These are phyloP conservation scores for Boletus tylopilopsis DNA, from an alignment of 768 basidiomycete species.

Conservation along the genomic window DNA sequence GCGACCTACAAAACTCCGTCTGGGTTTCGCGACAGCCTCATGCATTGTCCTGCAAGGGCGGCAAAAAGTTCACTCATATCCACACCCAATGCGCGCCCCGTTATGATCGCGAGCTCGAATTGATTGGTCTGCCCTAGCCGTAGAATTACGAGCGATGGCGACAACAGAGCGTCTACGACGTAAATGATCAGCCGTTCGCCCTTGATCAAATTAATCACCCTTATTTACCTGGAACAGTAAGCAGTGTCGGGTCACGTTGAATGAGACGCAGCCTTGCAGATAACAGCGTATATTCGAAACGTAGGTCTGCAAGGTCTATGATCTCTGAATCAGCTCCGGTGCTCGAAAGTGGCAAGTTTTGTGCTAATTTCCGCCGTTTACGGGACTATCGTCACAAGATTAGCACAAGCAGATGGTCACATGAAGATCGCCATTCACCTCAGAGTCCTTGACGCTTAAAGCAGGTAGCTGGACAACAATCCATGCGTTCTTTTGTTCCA, in stretches of 20 bases:
- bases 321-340: constrained; percentile 68
- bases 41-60: constrained; percentile 71
- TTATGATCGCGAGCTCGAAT: constrained; percentile 75
- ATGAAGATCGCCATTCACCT: constrained; percentile 32
- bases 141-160: constrained; percentile 66
- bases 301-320: constrained; percentile 74
- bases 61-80: constrained; percentile 89
- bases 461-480: constrained; percentile 59
- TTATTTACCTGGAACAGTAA: constrained; percentile 61
- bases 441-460: constrained; percentile 44
- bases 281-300: constrained; percentile 72
- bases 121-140: constrained; percentile 73
- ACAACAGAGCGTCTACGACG: constrained; percentile 47
- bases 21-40: constrained; percentile 65
- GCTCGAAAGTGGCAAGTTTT: constrained; percentile 74
- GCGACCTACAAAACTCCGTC: constrained; percentile 54
- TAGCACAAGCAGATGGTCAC: constrained; percentile 14
- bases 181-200: constrained; percentile 19
- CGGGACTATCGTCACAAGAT: constrained; percentile 42
- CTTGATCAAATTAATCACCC: constrained; percentile 9
- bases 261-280: constrained; percentile 76
- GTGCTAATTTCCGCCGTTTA: constrained; percentile 70
- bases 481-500: constrained; percentile 82
- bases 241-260: constrained; percentile 57
- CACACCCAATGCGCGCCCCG: constrained; percentile 69